These are phyloP conservation scores for Centaurea solstitialis DNA, from an alignment of 129 eudicot genomes.

Conservation along the genomic window DNA sequence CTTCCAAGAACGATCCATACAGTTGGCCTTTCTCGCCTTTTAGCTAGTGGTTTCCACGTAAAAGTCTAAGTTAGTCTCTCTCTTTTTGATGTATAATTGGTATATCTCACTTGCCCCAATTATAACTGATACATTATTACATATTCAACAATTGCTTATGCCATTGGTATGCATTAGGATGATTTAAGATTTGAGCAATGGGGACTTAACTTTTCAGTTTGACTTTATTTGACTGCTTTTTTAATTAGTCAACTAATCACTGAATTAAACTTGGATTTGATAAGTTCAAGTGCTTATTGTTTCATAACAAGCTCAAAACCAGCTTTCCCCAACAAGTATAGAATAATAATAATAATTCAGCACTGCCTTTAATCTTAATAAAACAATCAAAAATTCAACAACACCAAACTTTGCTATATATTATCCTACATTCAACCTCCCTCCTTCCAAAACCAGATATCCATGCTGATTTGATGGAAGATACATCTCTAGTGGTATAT, in stretches of 20 bases:
- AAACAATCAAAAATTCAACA: constrained; percentile 9
- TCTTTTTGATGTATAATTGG: too few relatives aligned
- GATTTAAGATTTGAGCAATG: neutral
- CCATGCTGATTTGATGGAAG: neutral
- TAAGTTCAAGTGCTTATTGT: neutral
- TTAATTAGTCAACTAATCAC: neutral
- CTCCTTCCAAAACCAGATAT: neutral
- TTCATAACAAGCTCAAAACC: neutral
- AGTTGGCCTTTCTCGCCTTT: neutral
- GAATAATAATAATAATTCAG: neutral
- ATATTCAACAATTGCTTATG: neutral
- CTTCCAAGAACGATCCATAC: too few relatives aligned
- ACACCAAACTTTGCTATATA: neutral
- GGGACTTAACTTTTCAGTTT: neutral
- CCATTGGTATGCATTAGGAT: neutral
- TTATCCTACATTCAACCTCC: neutral
- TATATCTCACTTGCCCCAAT: too few relatives aligned
- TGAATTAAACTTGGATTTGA: neutral
- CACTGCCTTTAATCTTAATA: neutral
- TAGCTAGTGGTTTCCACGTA: neutral
- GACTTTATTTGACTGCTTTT: neutral
- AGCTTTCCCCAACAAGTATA: neutral
- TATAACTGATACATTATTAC: neutral
- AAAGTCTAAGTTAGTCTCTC: too few relatives aligned
- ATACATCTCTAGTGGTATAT: neutral